Conservation (phyloP, 2,329 filamentous ascomycete genomes). For the Cercospora sesami region DNA sequence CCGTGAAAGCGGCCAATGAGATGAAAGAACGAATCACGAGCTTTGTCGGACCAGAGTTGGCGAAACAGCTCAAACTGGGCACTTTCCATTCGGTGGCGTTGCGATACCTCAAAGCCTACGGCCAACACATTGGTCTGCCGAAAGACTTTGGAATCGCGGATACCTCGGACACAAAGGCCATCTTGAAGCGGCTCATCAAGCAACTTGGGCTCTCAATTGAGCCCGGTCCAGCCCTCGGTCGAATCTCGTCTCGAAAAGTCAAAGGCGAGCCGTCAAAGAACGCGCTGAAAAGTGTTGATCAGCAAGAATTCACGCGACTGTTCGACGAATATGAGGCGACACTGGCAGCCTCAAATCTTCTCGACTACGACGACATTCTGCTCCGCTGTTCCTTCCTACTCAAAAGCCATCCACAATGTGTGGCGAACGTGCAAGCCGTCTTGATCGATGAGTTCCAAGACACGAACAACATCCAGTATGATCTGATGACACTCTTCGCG, state of each 20-base stretch:
- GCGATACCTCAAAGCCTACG: conserved; percentile 80
- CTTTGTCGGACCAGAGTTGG: conserved; percentile 74
- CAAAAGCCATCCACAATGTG: conserved; percentile 70
- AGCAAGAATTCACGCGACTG: conserved; percentile 65
- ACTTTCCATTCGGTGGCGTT: conserved; percentile 94
- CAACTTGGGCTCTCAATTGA: conserved; percentile 68
- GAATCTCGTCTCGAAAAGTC: conserved; percentile 69
- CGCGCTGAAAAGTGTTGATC: conserved; percentile 52
- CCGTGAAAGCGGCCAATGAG: conserved; percentile 88
- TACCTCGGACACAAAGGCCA: conserved; percentile 72
- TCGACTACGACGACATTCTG: conserved; percentile 94
- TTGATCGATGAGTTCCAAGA: conserved; percentile 98
- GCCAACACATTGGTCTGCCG: conserved; percentile 75
- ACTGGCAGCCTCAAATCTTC: conserved; percentile 71
- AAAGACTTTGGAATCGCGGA: conserved; percentile 91
- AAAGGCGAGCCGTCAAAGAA: conserved; percentile 51
- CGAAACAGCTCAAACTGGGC: conserved; percentile 77
- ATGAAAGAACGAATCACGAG: conserved; percentile 87
- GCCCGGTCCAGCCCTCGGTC: conserved; percentile 65
- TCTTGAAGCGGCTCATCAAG: conserved; percentile 81
- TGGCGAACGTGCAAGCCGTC: conserved; percentile 85
- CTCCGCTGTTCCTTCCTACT: conserved; percentile 80
- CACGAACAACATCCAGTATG: conserved; percentile 92
- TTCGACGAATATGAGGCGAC: conserved; percentile 78
- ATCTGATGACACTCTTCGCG: conserved; percentile 86